Evolutionary conservation across 768 basidiomycete species (phyloP), one percentile per base, ranked within the genome.

Genomic region (Melanogaster broomeanus): DNA sequence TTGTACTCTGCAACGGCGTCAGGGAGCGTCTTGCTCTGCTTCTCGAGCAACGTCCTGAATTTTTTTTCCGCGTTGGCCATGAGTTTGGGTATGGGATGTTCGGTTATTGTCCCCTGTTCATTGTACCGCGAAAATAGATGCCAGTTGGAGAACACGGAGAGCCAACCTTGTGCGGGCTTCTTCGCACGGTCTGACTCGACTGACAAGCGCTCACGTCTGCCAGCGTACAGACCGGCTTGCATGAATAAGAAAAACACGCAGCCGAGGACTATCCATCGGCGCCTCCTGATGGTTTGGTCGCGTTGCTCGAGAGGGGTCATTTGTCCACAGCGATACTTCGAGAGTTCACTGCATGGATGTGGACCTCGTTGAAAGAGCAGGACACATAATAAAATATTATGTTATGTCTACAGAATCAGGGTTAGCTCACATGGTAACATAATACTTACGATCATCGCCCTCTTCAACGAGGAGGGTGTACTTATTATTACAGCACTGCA

Each of bases 1-100:
- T 74, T 82, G 71, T 99, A 99, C 67, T 96, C 93, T 9, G 69
- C 68, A 0, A 92, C 90, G 1, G 96, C 96, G 24, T 82, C 81
- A 35, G 74, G 73, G 31, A 98, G 76, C 1, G 90, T 88, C 61
- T 79, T 83, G 68, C 90, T 93, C 73, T 98, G 97, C 44, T 76
- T 74, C 2, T 73, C 74, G 25, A 98, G 71, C 60, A 87, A 79
- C 30, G 72, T 68, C 31, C 82, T 77, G 68, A 85, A 98, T 46
- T 78, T 77, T n/a, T 65, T 66, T 65, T 93, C 91, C 1, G 93
- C 97, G 2, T 91, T 83, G 11, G 82, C 80, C 79, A 98, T 89
- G 58, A 98, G 81, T 31, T 73, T 76, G 1, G 92, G 77, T 56
- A 98, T 97, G 6, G 96, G 95, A 66, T 99, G 93, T 15, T 71